phyloP scores from a whole-genome alignment of 495 filamentous ascomycete species.

The Aspergillus homomorphus region DNA sequence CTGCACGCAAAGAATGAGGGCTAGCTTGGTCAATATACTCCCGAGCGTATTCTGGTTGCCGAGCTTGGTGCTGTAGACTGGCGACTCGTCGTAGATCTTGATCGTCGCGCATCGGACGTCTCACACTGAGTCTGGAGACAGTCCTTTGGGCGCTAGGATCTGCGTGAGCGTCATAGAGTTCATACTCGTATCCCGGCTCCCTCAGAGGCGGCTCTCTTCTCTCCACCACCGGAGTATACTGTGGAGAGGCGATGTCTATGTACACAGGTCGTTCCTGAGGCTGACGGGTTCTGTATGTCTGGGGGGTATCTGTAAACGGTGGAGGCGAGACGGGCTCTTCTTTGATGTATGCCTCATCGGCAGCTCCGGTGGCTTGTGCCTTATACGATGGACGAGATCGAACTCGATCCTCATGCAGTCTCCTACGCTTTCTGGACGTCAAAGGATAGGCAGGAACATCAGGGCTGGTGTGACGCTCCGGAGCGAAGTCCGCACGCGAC shows the following conservation, averaged over 20 bases:
- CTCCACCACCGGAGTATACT: slow-evolving; percentile 40
- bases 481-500: slow-evolving; percentile 25
- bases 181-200: slow-evolving; percentile 35
- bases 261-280: slow-evolving; percentile 46
- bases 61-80: slow-evolving; percentile 49
- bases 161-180: slow-evolving; percentile 36
- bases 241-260: slow-evolving; percentile 48
- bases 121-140: slow-evolving; percentile 39
- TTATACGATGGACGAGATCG: slow-evolving; percentile 29
- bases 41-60: slow-evolving; percentile 48
- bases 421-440: slow-evolving; percentile 49
- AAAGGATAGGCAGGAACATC: slow-evolving; percentile 30
- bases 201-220: slow-evolving; percentile 30
- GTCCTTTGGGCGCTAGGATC: slow-evolving; percentile 39
- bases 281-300: slow-evolving; percentile 41
- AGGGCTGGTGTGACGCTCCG: slow-evolving; percentile 37
- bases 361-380: slow-evolving; percentile 28
- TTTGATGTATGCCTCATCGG: slow-evolving; percentile 68
- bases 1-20: slow-evolving; percentile 51
- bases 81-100: slow-evolving; percentile 58
- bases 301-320: slow-evolving; percentile 56
- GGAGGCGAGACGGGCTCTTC: slow-evolving; percentile 83
- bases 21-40: slow-evolving; percentile 43
- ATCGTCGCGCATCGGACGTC: slow-evolving; percentile 49
- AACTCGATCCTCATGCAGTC: slow-evolving; percentile 35